Conservation (phyloP, 331 rosid genomes). For the Rhamnella rubrinervis region DNA sequence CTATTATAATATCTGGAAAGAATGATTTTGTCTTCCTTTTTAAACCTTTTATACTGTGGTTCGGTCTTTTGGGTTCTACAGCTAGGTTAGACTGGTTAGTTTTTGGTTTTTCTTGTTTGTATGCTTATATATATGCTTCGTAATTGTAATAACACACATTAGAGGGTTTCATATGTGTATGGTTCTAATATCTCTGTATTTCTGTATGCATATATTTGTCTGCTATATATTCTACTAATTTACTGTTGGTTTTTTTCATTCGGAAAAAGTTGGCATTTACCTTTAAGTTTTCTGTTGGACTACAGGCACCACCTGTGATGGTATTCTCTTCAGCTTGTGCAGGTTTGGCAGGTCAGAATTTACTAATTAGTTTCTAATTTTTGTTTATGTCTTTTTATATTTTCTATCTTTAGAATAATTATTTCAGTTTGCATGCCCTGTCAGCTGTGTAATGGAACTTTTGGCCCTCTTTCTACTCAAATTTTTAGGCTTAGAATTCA, state of each 20-base stretch:
- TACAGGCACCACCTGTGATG: conserved; percentile 94
- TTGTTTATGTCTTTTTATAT: neutral
- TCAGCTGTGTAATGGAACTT: neutral
- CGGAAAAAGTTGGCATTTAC: neutral
- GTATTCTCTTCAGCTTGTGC: conserved; percentile 92
- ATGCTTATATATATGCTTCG: neutral
- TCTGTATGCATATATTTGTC: too few species aligned
- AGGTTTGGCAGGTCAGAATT: conserved; percentile 66
- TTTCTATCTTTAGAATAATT: neutral
- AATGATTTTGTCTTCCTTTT: too few species aligned
- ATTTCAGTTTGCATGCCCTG: too few species aligned
- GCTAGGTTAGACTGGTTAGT: too few species aligned
- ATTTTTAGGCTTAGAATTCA: neutral
- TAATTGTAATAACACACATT: neutral
- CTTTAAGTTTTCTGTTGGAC: conserved; percentile 18
- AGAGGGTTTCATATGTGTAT: neutral
- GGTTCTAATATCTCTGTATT: neutral
- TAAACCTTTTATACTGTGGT: too few species aligned
- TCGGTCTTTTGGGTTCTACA: too few species aligned
- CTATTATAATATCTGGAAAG: too few species aligned
- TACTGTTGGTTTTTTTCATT: neutral
- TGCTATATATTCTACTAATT: neutral
- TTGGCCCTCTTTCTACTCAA: neutral
- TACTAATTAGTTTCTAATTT: neutral
- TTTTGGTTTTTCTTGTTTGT: neutral